phyloP scores from a whole-genome alignment of 2,329 filamentous ascomycete species.

The Fusarium chlamydosporum region DNA sequence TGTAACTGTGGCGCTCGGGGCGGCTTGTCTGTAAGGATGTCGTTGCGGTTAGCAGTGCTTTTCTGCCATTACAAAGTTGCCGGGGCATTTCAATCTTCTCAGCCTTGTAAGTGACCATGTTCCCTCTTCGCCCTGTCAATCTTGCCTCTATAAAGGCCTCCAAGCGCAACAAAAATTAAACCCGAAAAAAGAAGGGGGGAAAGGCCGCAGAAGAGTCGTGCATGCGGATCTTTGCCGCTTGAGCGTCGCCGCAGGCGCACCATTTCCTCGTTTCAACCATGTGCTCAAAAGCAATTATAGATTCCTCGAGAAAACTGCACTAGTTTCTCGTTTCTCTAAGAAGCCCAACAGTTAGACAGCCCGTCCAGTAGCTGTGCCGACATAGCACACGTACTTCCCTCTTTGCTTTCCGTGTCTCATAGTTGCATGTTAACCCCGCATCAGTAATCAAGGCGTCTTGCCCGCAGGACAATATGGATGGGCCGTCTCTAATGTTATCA shows the following conservation, averaged over 20 bases:
- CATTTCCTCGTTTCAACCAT: conserved; percentile 30
- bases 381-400: conserved; percentile 11
- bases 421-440: conserved; percentile 36
- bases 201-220: background rate
- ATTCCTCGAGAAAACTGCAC: conserved; percentile 52
- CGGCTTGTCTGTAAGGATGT: conserved; percentile 23
- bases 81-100: conserved; percentile 1
- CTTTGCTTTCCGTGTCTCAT: conserved; percentile 36
- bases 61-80: conserved; percentile 7
- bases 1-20: conserved; percentile 18
- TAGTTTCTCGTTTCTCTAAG: conserved; percentile 37
- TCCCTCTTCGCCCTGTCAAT: conserved; percentile 30
- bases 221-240: conserved; percentile 30
- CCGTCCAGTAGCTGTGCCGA: conserved; percentile 27
- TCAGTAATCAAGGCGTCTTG: conserved; percentile 28
- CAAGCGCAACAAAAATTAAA: background rate
- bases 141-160: conserved; percentile 4
- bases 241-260: conserved; percentile 21
- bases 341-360: conserved; percentile 9
- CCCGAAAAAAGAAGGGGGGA: background rate
- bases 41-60: conserved; percentile 20
- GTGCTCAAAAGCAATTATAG: conserved; percentile 53
- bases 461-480: conserved; percentile 5
- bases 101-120: conserved; percentile 19
- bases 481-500: conserved; percentile 2